Evolutionary conservation across 345 rosid genomes (phyloP).

Genomic region (Salix caprea): DNA sequence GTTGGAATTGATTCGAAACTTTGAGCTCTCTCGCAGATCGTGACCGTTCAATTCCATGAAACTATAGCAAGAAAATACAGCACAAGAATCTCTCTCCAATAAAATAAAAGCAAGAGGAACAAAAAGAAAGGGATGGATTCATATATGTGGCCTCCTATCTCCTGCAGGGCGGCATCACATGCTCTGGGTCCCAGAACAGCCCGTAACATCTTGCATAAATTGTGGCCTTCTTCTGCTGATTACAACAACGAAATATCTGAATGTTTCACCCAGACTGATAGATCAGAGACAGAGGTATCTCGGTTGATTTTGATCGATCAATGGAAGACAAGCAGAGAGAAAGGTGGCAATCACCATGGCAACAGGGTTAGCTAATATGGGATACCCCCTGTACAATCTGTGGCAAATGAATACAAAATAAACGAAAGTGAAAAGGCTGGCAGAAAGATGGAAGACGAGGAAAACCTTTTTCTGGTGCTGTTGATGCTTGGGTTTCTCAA

Average conservation of each 20-base stretch:
- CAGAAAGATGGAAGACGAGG: neutral
- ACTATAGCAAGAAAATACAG: neutral
- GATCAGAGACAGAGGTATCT: conserved; percentile 8
- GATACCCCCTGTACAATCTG: neutral
- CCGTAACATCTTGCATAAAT: neutral
- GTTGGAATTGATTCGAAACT: conserved; percentile 4
- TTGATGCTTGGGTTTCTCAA: conserved; percentile 14
- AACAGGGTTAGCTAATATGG: neutral
- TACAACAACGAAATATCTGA: conserved; percentile 10
- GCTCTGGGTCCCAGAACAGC: conserved; percentile 27
- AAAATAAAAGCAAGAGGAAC: conserved; percentile 2
- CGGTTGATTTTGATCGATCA: neutral
- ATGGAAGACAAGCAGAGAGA: neutral
- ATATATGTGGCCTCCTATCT: neutral
- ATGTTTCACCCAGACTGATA: conserved; percentile 10
- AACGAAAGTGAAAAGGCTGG: conserved; percentile 2
- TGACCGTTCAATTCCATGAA: neutral
- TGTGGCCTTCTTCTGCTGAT: conserved; percentile 9
- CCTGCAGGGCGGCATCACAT: conserved; percentile 13
- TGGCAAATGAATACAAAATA: neutral
- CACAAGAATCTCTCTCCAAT: conserved; percentile 2
- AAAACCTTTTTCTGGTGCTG: neutral
- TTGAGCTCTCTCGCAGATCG: neutral
- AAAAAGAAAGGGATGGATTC: neutral
- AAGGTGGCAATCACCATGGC: neutral